Conservation (phyloP, 1,284 basidiomycete species). For the Puccinia novopanici region DNA sequence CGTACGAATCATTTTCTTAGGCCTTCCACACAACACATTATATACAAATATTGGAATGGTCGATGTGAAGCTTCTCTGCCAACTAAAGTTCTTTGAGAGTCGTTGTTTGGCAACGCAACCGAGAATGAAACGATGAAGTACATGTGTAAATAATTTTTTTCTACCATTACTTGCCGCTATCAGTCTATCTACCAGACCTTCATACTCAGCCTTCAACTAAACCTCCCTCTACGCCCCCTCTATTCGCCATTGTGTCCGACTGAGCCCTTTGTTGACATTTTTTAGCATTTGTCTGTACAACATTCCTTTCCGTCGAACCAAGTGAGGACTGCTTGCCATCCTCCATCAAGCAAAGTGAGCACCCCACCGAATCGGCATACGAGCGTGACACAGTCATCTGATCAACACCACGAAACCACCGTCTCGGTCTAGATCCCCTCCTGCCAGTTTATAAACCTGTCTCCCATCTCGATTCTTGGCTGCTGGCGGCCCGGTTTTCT, state of each 20-base stretch:
- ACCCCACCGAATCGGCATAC: not conserved
- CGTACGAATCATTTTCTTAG: no score
- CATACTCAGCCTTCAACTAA: not conserved
- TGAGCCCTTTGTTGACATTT: not conserved
- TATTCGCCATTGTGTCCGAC: not conserved
- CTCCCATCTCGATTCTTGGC: not conserved
- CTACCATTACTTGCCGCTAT: no score
- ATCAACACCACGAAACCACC: no score
- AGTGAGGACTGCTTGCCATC: not conserved
- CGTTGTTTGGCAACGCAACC: no score
- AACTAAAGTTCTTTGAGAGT: no score
- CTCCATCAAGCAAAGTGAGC: not conserved
- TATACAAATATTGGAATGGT: no score
- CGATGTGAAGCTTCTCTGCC: no score
- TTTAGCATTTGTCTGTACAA: not conserved
- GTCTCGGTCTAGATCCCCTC: not conserved
- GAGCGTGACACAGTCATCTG: not conserved
- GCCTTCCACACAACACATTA: no score
- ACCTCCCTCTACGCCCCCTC: no score
- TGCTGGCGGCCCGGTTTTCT: slow-evolving; percentile 12
- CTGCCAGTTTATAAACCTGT: not conserved
- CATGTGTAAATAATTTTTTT: no score
- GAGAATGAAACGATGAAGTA: no score
- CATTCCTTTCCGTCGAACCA: not conserved
- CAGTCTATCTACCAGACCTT: no score